phyloP scores from a whole-genome alignment of 305 asterid species.

The Petunia hybrid region DNA sequence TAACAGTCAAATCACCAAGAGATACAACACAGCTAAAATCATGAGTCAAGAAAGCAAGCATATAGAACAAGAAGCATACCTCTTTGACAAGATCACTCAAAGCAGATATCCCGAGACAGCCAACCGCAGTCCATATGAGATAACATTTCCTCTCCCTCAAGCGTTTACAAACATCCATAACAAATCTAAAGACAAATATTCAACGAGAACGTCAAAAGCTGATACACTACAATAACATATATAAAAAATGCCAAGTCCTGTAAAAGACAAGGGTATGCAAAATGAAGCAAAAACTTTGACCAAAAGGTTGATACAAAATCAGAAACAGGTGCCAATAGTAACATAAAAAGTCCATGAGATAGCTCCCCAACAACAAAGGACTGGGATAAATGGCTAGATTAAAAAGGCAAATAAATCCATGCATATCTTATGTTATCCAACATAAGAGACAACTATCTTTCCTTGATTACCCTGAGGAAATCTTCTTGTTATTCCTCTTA shows the following conservation, averaged over 20 bases:
- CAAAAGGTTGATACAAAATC: neutral
- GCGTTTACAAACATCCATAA: conserved; percentile 69
- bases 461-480: conserved; percentile 5
- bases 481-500: neutral
- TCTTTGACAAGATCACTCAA: conserved; percentile 85
- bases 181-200: conserved; percentile 60
- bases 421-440: neutral
- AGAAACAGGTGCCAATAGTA: neutral
- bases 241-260: neutral
- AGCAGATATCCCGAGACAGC: conserved; percentile 84
- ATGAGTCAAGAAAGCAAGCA: neutral
- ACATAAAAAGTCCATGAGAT: neutral
- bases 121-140: conserved; percentile 87
- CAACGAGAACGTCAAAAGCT: conserved; percentile 20
- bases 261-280: neutral
- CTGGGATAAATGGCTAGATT: neutral
- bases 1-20: conserved; percentile 4
- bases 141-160: conserved; percentile 82
- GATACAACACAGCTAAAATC: neutral
- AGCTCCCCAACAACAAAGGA: neutral
- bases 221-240: neutral
- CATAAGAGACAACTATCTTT: neutral
- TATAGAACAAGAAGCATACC: conserved; percentile 48
- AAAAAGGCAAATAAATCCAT: neutral
- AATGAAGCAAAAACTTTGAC: conserved; percentile 27